These are phyloP conservation scores for Globisporangium nagaii DNA, from an alignment of 352 stramenopile species.

Conservation along the genomic window DNA sequence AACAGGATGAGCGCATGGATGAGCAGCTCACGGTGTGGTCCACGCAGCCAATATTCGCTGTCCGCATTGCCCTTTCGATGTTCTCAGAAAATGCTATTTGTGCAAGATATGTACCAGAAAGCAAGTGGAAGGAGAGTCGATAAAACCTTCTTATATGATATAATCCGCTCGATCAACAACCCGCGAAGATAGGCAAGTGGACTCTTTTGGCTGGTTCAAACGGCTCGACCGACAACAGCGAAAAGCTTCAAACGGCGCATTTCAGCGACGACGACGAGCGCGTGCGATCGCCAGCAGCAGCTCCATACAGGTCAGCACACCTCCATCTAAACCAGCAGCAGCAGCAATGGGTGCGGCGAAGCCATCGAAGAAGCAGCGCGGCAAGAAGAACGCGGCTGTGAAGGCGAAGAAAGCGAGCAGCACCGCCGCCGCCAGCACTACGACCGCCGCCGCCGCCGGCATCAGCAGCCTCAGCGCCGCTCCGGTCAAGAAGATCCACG, in stretches of 20 bases:
- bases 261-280: background rate
- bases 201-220: slow-evolving; percentile 11
- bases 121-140: no score
- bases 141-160: no score
- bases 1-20: no score
- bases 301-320: background rate
- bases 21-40: no score
- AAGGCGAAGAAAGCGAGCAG: slow-evolving; percentile 17
- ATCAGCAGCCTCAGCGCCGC: no score
- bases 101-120: no score
- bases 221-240: background rate
- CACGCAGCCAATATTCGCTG: no score
- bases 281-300: background rate
- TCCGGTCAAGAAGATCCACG: slow-evolving; percentile 44
- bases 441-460: slow-evolving; percentile 11
- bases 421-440: slow-evolving; percentile 6
- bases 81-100: no score
- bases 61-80: no score
- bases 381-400: slow-evolving; percentile 48
- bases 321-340: background rate
- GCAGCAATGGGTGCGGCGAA: slow-evolving; percentile 40
- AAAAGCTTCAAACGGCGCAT: slow-evolving; percentile 1
- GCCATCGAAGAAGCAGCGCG: slow-evolving; percentile 76
- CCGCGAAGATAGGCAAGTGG: no score
- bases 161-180: no score